Evolutionary conservation across 2,329 filamentous ascomycete genomes (phyloP).

Genomic region (Geoglossum cookeanum): DNA sequence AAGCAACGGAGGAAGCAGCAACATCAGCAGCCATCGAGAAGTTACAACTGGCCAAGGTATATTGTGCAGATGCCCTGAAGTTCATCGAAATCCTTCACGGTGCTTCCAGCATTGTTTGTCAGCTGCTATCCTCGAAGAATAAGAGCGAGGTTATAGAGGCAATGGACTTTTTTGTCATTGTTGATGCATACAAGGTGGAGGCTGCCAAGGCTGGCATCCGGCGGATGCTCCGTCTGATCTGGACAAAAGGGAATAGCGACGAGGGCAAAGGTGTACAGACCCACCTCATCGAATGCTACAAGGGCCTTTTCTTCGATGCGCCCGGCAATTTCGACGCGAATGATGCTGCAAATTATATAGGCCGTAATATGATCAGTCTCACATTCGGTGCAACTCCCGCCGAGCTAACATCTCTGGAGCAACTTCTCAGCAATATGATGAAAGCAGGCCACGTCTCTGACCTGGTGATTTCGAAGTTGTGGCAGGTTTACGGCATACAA

Average conservation of each 20-base stretch:
- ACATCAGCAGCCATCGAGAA: slow-evolving; percentile 78
- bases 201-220: slow-evolving; percentile 83
- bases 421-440: slow-evolving; percentile 95
- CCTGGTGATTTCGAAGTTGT: slow-evolving; percentile 73
- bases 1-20: slow-evolving; percentile 69
- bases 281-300: slow-evolving; percentile 94
- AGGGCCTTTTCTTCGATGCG: slow-evolving; percentile 85
- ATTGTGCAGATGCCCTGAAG: slow-evolving; percentile 80
- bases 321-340: slow-evolving; percentile 75
- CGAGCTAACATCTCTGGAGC: slow-evolving; percentile 86
- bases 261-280: slow-evolving; percentile 96
- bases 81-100: slow-evolving; percentile 86
- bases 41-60: slow-evolving; percentile 70
- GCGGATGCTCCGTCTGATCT: slow-evolving; percentile 90
- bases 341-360: slow-evolving; percentile 86
- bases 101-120: slow-evolving; percentile 61
- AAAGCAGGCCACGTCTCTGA: slow-evolving; percentile 74
- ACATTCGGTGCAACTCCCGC: slow-evolving; percentile 91
- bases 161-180: slow-evolving; percentile 93
- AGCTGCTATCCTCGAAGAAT: slow-evolving; percentile 82
- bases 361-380: slow-evolving; percentile 95
- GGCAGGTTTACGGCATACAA: slow-evolving; percentile 93
- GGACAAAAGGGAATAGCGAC: slow-evolving; percentile 98
- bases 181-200: slow-evolving; percentile 90
- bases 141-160: slow-evolving; percentile 98